Evolutionary conservation across 768 basidiomycete species (phyloP), one percentile per base, ranked within the genome.

Genomic region (Pluteus cervinus): DNA sequence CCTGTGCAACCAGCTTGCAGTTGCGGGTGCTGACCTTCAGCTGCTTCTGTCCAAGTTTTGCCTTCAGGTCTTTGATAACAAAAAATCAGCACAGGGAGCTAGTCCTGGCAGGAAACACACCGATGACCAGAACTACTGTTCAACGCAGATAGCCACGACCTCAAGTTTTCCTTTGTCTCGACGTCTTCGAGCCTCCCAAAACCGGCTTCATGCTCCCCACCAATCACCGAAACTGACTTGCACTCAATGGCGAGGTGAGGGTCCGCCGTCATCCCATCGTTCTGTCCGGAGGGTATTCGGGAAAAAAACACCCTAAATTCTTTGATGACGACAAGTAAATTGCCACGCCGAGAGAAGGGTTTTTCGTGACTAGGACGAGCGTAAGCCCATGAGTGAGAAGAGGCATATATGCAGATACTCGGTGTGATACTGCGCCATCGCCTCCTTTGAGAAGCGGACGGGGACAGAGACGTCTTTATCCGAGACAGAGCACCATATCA

Each of bases 401-500:
- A 12, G 11, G 10, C 5, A 20, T 17, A 31, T 23, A 17, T 30
- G 18, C 7, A 11, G 17, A 28, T 33, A 7, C 37, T 66, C 69
- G 44, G 52, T 26, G n/a, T 57, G 56, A 48, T 68, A 81, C 12
- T 58, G 50, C 21, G 52, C 49, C 10, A 76, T 55, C 1, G 81
- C 80, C 4, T 71, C 61, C 45, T 59, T 63, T 25, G 65, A 71
- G 48, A 86, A 73, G 22, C 73, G 73, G 4, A 76, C 65, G 4
- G 76, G 69, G 12, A 84, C 58, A 10, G 43, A 46, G 40, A 71
- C 48, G 2, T 59, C 42, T 49, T 72, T 77, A 54, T 87, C 84
- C 2, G 81, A 83, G 10, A 78, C 53, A 30, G 60, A 57, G 1
- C 73, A 81, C 83, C 84, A 87, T 12, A 84, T 50, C 14, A 54